These are phyloP conservation scores for Hypomontagnella submonticulosa DNA, from an alignment of 495 filamentous ascomycete genomes.

Conservation along the genomic window DNA sequence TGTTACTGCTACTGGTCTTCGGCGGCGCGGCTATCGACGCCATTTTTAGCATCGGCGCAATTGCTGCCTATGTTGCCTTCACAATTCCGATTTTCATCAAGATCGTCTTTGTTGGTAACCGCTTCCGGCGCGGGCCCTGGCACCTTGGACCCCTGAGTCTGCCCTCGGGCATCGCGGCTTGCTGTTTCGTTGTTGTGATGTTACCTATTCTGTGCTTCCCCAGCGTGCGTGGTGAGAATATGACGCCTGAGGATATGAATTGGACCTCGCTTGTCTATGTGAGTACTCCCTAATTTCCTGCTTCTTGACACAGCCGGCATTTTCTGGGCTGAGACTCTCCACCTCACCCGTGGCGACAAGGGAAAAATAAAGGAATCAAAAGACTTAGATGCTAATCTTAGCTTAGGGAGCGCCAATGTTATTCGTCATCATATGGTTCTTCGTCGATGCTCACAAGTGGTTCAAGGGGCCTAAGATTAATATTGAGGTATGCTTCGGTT, in stretches of 20 bases:
- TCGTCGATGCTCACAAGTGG: slow-evolving; percentile 73
- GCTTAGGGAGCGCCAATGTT: slow-evolving; percentile 61
- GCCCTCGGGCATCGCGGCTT: slow-evolving; percentile 70
- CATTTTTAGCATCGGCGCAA: slow-evolving; percentile 80
- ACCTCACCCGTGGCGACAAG: slow-evolving; percentile 55
- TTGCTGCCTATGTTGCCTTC: slow-evolving; percentile 80
- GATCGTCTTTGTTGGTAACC: slow-evolving; percentile 76
- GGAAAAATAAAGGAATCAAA: neutral
- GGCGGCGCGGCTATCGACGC: slow-evolving; percentile 76
- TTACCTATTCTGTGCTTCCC: slow-evolving; percentile 80
- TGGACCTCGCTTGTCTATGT: slow-evolving; percentile 82
- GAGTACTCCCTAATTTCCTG: slow-evolving; percentile 20
- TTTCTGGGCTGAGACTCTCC: too few relatives aligned
- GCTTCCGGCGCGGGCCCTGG: slow-evolving; percentile 79
- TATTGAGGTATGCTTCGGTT: slow-evolving; percentile 54
- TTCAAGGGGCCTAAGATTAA: slow-evolving; percentile 80
- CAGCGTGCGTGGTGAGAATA: slow-evolving; percentile 64
- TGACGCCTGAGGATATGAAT: slow-evolving; percentile 73
- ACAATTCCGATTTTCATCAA: slow-evolving; percentile 79
- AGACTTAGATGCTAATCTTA: neutral
- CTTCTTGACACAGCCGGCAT: too few relatives aligned
- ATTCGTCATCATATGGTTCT: slow-evolving; percentile 74
- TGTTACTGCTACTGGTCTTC: slow-evolving; percentile 75
- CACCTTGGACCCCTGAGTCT: slow-evolving; percentile 72
- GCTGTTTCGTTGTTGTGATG: slow-evolving; percentile 75